These are phyloP conservation scores for Pulveroboletus sp. DNA, from an alignment of 768 basidiomycete genomes.

Conservation along the genomic window DNA sequence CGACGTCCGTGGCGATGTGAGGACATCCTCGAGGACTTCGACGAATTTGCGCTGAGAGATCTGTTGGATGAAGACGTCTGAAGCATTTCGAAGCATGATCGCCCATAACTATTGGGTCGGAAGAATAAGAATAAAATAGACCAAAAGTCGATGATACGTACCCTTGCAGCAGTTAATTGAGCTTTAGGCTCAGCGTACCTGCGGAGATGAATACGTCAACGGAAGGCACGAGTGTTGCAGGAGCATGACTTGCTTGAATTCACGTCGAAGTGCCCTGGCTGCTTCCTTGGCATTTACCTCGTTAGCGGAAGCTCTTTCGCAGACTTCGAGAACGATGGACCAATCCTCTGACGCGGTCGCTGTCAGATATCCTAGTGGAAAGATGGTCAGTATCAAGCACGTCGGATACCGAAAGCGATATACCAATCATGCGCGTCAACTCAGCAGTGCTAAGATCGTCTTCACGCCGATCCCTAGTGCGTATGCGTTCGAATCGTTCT, in stretches of 20 bases:
- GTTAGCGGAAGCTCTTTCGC: conserved; percentile 70
- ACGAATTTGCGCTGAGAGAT: conserved; percentile 73
- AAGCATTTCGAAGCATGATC: conserved; percentile 81
- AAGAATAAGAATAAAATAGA: neutral
- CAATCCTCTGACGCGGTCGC: conserved; percentile 81
- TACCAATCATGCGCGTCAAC: conserved; percentile 70
- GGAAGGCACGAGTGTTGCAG: conserved; percentile 5
- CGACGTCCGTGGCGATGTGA: conserved; percentile 55
- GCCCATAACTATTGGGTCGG: conserved; percentile 65
- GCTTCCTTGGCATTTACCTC: conserved; percentile 81
- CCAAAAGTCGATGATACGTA: conserved; percentile 31
- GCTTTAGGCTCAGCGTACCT: conserved; percentile 74
- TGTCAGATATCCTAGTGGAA: conserved; percentile 58
- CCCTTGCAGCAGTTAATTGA: conserved; percentile 72
- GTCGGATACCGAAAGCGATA: conserved; percentile 5
- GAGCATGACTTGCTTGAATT: conserved; percentile 64
- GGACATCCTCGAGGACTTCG: conserved; percentile 71
- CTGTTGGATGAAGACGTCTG: conserved; percentile 64
- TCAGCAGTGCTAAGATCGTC: conserved; percentile 48
- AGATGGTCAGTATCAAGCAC: neutral
- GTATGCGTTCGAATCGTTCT: conserved; percentile 28
- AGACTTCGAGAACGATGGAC: conserved; percentile 77
- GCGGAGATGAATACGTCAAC: conserved; percentile 4
- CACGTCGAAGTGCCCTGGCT: conserved; percentile 71
- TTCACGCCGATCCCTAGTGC: conserved; percentile 28